Percentiles rank a stretch among this genome's conserved stretches.
Conservation (phyloP, 352 stramenopile genomes). For the Phytophthora crassamura region DNA sequence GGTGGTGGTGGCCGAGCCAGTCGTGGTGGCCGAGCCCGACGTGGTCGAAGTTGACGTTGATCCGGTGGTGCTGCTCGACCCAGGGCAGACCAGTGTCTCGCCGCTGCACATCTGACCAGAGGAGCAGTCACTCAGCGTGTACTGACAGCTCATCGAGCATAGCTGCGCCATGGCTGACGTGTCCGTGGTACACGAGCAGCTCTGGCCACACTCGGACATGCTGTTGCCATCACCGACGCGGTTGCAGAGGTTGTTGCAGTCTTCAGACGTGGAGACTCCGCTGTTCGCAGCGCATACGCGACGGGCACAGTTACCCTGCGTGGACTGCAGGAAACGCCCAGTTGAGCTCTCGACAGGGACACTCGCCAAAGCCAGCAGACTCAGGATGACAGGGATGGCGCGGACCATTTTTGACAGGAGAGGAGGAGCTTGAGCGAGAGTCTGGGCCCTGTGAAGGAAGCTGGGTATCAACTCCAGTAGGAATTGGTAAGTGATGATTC, state of each 20-base stretch:
- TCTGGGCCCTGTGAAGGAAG: slow-evolving; percentile 8
- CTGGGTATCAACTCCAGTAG: slow-evolving; percentile 24
- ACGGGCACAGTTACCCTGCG: slow-evolving; percentile 32
- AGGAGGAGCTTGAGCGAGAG: neutral
- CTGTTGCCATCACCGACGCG: slow-evolving; percentile 27
- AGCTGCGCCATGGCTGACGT: slow-evolving; percentile 19
- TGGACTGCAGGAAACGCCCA: slow-evolving; percentile 28
- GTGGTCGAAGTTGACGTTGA: slow-evolving; percentile 3
- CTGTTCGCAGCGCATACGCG: slow-evolving; percentile 21
- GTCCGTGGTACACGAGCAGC: slow-evolving; percentile 31
- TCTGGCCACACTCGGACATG: slow-evolving; percentile 37
- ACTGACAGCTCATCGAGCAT: slow-evolving; percentile 32
- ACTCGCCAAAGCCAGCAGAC: slow-evolving; percentile 16
- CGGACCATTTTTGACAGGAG: slow-evolving; percentile 24
- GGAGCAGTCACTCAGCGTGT: slow-evolving; percentile 22
- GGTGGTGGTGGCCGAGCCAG: neutral
- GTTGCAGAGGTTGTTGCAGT: slow-evolving; percentile 40
- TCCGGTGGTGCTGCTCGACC: slow-evolving; percentile 5
- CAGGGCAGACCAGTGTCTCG: slow-evolving; percentile 29
- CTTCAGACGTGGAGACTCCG: slow-evolving; percentile 26
- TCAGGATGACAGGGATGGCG: slow-evolving; percentile 7
- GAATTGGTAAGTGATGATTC: slow-evolving; percentile 30
- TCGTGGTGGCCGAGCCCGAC: slow-evolving; percentile 1
- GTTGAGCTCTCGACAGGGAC: slow-evolving; percentile 14
- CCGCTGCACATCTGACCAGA: slow-evolving; percentile 31